These are phyloP conservation scores for Helenozyma baotianmanensis DNA, from an alignment of 805 yeast genomes.

Conservation along the genomic window DNA sequence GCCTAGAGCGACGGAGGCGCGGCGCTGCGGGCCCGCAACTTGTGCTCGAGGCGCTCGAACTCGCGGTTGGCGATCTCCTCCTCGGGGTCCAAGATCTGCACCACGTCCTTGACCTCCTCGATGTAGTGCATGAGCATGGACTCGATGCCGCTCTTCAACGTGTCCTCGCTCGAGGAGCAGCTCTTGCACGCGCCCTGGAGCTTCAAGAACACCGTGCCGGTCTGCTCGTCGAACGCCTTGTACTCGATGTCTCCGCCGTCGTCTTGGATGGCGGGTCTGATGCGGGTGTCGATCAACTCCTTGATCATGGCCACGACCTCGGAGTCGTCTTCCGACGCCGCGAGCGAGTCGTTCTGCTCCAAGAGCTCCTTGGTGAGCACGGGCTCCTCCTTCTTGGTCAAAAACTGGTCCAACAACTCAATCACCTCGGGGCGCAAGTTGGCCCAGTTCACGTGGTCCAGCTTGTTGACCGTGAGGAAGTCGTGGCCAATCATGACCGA, in stretches of 20 bases:
- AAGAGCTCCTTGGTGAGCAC: slow-evolving; percentile 38
- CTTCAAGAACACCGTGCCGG: slow-evolving; percentile 84
- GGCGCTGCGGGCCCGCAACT: slow-evolving; percentile 19
- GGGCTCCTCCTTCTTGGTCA: slow-evolving; percentile 35
- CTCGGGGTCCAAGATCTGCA: slow-evolving; percentile 72
- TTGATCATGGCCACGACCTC: slow-evolving; percentile 87
- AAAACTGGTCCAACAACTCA: slow-evolving; percentile 53
- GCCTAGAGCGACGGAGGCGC: slow-evolving; percentile 23
- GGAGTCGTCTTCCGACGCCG: slow-evolving; percentile 46
- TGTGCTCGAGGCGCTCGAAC: slow-evolving; percentile 76
- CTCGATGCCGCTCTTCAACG: slow-evolving; percentile 92
- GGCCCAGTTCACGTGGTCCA: slow-evolving; percentile 58
- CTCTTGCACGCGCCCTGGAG: slow-evolving; percentile 95
- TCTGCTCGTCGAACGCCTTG: slow-evolving; percentile 76
- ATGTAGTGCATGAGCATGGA: slow-evolving; percentile 96
- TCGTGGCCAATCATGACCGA: slow-evolving; percentile 72
- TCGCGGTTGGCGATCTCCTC: slow-evolving; percentile 79
- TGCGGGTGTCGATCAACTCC: slow-evolving; percentile 88
- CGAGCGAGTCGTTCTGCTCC: slow-evolving; percentile 36
- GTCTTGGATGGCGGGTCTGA: slow-evolving; percentile 96
- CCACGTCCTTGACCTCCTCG: slow-evolving; percentile 87
- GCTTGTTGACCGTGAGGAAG: slow-evolving; percentile 68
- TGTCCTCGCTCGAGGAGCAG: slow-evolving; percentile 86
- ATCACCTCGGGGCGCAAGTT: slow-evolving; percentile 52
- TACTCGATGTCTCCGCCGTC: slow-evolving; percentile 97